Percentiles rank a stretch among this genome's conserved stretches.
Evolutionary conservation across 441 rosid species (phyloP).

Genomic region (Syzygium syzygioides): DNA sequence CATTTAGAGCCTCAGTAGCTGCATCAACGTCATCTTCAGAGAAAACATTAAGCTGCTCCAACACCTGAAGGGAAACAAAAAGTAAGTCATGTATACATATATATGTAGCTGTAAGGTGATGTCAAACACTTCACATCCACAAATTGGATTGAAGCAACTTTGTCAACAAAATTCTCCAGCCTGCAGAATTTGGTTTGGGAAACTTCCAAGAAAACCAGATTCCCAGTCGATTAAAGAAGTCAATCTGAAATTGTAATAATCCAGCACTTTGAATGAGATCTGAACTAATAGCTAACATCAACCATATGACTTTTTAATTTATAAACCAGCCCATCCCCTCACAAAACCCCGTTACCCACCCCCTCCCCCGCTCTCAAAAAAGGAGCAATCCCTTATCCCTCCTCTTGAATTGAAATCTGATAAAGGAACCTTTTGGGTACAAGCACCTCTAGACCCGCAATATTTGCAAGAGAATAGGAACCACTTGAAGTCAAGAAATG

Average conservation of each 20-base stretch:
- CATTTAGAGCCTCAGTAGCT: conserved; percentile 85
- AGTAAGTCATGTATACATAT: not conserved
- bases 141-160: not conserved
- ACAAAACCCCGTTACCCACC: not conserved
- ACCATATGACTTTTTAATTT: not conserved
- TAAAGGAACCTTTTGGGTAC: not conserved
- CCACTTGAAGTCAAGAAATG: not conserved
- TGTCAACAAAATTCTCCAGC: not conserved
- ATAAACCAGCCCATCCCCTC: not conserved
- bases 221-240: not conserved
- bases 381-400: not conserved
- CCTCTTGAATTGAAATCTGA: not conserved
- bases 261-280: not conserved
- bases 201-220: not conserved
- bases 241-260: not conserved
- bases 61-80: conserved; percentile 38
- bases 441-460: not conserved
- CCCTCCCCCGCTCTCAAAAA: not conserved
- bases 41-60: conserved; percentile 67
- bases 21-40: conserved; percentile 54
- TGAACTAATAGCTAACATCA: not conserved
- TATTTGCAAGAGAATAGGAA: not conserved
- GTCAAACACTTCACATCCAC: not conserved
- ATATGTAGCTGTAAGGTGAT: not conserved
- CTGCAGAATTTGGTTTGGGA: not conserved